phyloP scores from a whole-genome alignment of 2,329 filamentous ascomycete genomes.

The Capronia coronata region DNA sequence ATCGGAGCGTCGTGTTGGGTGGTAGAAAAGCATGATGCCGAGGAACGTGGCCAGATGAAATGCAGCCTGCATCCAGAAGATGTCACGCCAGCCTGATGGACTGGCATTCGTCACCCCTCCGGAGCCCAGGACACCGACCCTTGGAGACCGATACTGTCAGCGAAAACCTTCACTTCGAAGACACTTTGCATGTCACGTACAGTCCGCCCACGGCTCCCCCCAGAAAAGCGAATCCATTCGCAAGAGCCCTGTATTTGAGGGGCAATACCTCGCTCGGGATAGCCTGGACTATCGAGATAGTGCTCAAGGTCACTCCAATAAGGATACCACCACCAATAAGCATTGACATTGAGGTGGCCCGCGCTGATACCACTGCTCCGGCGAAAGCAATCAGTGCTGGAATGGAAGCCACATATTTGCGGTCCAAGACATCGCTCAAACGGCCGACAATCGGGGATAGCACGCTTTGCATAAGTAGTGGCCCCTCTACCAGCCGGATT shows the following conservation, averaged over 20 bases:
- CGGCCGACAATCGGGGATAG: slow-evolving; percentile 52
- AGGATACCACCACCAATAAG: slow-evolving; percentile 53
- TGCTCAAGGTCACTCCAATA: slow-evolving; percentile 50
- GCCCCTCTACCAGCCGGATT: slow-evolving; percentile 38
- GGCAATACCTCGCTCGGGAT: slow-evolving; percentile 54
- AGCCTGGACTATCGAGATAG: slow-evolving; percentile 50
- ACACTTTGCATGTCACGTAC: slow-evolving; percentile 34
- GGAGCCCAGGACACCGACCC: slow-evolving; percentile 46
- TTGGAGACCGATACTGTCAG: slow-evolving; percentile 25
- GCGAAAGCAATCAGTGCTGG: slow-evolving; percentile 50
- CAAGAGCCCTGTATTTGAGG: slow-evolving; percentile 51
- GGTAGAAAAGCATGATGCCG: slow-evolving; percentile 46
- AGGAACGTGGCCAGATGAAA: slow-evolving; percentile 46
- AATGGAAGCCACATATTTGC: slow-evolving; percentile 48
- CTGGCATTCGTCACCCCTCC: slow-evolving; percentile 48
- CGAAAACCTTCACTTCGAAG: neutral
- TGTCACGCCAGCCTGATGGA: slow-evolving; percentile 48
- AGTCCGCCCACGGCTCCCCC: slow-evolving; percentile 48
- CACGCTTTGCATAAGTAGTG: slow-evolving; percentile 52
- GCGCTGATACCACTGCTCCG: slow-evolving; percentile 50
- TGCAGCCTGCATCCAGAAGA: slow-evolving; percentile 55
- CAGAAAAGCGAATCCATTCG: slow-evolving; percentile 49
- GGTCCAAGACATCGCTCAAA: slow-evolving; percentile 51
- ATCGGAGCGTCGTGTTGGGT: slow-evolving; percentile 38
- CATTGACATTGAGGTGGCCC: slow-evolving; percentile 50